Evolutionary conservation across 2,329 filamentous ascomycete genomes (phyloP).

Genomic region (Aureobasidium namibiae): DNA sequence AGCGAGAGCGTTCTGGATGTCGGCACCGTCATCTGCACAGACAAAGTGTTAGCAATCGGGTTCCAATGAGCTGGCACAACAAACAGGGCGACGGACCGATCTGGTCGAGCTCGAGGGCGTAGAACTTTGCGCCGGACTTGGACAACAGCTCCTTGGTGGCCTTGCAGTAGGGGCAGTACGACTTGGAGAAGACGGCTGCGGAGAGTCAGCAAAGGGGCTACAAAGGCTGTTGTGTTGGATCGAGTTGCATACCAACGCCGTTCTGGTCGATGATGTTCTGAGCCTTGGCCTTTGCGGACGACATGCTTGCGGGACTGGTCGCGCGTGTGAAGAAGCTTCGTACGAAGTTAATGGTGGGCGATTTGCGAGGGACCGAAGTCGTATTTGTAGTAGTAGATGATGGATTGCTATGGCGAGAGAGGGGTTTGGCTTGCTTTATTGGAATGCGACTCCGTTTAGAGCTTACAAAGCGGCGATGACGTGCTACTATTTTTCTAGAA

Average conservation of each 20-base stretch:
- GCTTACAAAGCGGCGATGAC: slow-evolving; percentile 2
- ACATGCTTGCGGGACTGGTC: slow-evolving; percentile 60
- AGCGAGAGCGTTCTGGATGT: slow-evolving; percentile 73
- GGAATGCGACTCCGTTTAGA: neutral
- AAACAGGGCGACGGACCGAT: slow-evolving; percentile 50
- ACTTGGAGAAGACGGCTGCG: slow-evolving; percentile 89
- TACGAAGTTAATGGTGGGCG: slow-evolving; percentile 57
- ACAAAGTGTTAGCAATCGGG: neutral
- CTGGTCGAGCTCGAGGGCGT: slow-evolving; percentile 75
- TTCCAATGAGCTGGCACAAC: neutral
- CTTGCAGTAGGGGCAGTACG: slow-evolving; percentile 88
- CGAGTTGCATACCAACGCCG: slow-evolving; percentile 58
- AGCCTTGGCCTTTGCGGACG: slow-evolving; percentile 73
- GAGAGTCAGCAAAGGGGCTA: neutral
- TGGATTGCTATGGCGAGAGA: neutral
- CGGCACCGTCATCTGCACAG: slow-evolving; percentile 64
- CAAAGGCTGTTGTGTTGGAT: neutral
- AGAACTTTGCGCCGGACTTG: slow-evolving; percentile 63
- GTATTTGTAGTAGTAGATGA: neutral
- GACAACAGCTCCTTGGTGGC: slow-evolving; percentile 68
- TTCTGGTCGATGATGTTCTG: slow-evolving; percentile 84
- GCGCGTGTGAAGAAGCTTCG: slow-evolving; percentile 60
- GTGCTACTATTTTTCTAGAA: neutral
- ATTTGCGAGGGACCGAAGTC: slow-evolving; percentile 10
- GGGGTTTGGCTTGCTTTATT: slow-evolving; percentile 3